A percentile compares a stretch with the other conserved stretches of the same genome.
These are phyloP conservation scores for Acacia crassicarpa DNA, from an alignment of 306 rosid genomes.

Conservation along the genomic window DNA sequence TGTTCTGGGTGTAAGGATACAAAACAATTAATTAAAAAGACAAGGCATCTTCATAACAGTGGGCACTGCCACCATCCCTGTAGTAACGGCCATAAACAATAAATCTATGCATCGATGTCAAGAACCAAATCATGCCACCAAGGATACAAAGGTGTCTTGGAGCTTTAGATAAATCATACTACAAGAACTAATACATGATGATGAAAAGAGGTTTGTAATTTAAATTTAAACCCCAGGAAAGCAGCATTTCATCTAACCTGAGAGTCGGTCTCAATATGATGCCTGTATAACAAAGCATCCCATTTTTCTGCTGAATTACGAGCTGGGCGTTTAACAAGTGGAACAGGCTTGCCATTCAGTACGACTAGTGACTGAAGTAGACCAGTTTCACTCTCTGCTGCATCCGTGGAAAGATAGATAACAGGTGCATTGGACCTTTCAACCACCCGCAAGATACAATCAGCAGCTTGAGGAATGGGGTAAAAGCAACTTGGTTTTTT, in stretches of 20 bases:
- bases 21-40: background rate
- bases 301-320: conserved; percentile 85
- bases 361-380: conserved; percentile 70
- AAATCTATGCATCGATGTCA: background rate
- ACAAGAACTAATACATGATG: background rate
- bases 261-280: conserved; percentile 60
- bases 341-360: conserved; percentile 59
- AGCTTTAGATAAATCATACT: background rate
- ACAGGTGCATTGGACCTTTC: conserved; percentile 66
- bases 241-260: conserved; percentile 52
- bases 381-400: conserved; percentile 78
- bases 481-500: conserved; percentile 83
- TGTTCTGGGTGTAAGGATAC: background rate
- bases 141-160: background rate
- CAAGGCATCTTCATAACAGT: background rate
- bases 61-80: background rate
- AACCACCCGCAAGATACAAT: conserved; percentile 61
- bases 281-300: conserved; percentile 87
- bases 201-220: background rate
- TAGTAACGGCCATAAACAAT: conserved; percentile 2
- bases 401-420: conserved; percentile 85
- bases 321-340: conserved; percentile 80
- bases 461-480: conserved; percentile 89
- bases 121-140: conserved; percentile 7
- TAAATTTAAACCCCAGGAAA: background rate